phyloP scores from a whole-genome alignment of 192 early-diverging fungal species.

The Umbelopsis sp. region DNA sequence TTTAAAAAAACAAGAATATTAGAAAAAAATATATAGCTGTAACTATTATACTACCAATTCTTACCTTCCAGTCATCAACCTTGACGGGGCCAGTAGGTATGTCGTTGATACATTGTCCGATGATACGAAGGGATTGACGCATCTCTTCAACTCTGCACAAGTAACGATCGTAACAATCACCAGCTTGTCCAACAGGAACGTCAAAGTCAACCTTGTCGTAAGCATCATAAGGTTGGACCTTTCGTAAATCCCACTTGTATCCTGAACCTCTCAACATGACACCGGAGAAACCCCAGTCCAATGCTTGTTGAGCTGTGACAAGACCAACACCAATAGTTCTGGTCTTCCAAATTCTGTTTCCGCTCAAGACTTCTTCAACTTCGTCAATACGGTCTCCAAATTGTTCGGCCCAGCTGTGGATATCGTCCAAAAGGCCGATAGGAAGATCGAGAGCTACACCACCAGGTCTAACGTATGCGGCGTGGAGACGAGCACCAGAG shows the following conservation, averaged over 20 bases:
- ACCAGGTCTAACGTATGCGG: slow-evolving; percentile 95
- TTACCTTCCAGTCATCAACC: slow-evolving; percentile 93
- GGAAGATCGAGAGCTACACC: slow-evolving; percentile 95
- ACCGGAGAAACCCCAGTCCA: slow-evolving; percentile 92
- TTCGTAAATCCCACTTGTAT: slow-evolving; percentile 92
- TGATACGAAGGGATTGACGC: slow-evolving; percentile 95
- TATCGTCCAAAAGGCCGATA: slow-evolving; percentile 91
- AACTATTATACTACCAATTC: too few species aligned
- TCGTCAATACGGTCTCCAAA: slow-evolving; percentile 91
- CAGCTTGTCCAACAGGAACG: slow-evolving; percentile 91
- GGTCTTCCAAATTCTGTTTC: slow-evolving; percentile 94
- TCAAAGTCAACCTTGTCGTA: slow-evolving; percentile 97
- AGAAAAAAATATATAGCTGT: not conserved
- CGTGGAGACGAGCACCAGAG: slow-evolving; percentile 97
- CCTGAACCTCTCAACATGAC: slow-evolving; percentile 96
- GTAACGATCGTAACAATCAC: slow-evolving; percentile 96
- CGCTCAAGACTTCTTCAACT: slow-evolving; percentile 90
- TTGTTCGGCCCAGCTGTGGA: slow-evolving; percentile 91
- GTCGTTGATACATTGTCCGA: slow-evolving; percentile 93
- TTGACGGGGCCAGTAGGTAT: slow-evolving; percentile 94
- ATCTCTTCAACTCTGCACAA: slow-evolving; percentile 98
- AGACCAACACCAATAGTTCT: slow-evolving; percentile 87
- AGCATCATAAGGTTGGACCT: slow-evolving; percentile 92
- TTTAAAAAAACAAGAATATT: not conserved
- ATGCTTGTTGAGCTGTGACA: slow-evolving; percentile 85